Base-by-base conservation (phyloP, 202 grass and related monocot species). In the Setaria italica region DNA sequence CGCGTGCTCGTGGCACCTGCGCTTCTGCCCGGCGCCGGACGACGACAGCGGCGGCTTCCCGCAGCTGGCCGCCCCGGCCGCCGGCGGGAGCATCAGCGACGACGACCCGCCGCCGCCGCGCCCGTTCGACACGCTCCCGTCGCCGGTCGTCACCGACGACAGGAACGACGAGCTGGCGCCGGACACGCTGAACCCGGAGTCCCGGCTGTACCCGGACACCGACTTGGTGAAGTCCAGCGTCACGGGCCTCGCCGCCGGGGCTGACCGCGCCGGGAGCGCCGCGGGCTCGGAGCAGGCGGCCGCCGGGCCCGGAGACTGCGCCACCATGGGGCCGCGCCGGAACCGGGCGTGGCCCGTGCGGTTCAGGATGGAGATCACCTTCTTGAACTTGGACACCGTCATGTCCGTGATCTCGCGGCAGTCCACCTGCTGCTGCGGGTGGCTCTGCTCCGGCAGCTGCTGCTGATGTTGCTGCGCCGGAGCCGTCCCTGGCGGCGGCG, bases 261-360 rank as follows among this genome's bases (percentile, higher is more conserved):
- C 60, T 21, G 42, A 57, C 53, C 46, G 8, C 37, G 4, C 20
- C 3, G 50, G 87, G 1, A n/a, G 19, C 55, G 7, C 8, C 16
- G 75, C 71, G 9, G 70, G 35, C 33, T 72, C 64, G 11, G 80
- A 30, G 49, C 3, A 51, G 58, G 9, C n/a, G 16, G 29, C 12
- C 11, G 84, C 76, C 17, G 81, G 88, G 1, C 62, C 62, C 48
- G 70, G 73, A 12, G 85, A 87, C 73, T 90, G 85, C 62, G 85
- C 86, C 54, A 88, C 77, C 62, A 86, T 69, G 2, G 91, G 88
- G 10, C 91, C 85, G 17, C 88, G 91, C 20, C 91, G 88, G 88
- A 93, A 90, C 74, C 91, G 80, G 1, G 91, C 91, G 74, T 93
- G 91, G 48, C 91, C 91, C 21, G 88, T 93, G 74, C 91, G 91